Evolutionary conservation across 257 asterid genomes (phyloP), one percentile per base, ranked within the genome.

Genomic region (Fraxinus cuspidata): DNA sequence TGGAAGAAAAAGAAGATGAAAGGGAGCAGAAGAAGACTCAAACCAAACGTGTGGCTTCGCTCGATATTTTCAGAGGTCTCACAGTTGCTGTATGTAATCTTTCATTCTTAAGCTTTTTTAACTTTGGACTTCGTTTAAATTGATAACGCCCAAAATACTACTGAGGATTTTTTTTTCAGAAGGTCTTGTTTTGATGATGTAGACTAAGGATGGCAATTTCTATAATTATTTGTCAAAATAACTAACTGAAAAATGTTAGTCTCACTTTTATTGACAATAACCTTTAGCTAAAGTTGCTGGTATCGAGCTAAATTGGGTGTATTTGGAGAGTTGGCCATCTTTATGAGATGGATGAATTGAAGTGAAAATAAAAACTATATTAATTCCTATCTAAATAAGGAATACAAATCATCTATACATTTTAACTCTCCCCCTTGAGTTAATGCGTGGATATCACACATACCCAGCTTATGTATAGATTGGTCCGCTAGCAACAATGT

Each of bases 61-160:
- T 92, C 38, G 96, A 92, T 79, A 84, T 89, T 73, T 90, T 90
- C 81, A 86, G 96, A 87, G 97, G 96, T 81, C 91, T 92, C 74
- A 90, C 97, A 21, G 92, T 92, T 42, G 94, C 92, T 74, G 96
- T 92, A 77, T 38, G 23, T 25, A 47, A 65, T 53, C 2, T 29
- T 72, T 10, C 23, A 23, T 29, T 31, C 42, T 73, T 66, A 2
- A 40, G 38, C 68, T 42, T 23, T 28, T 19, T 70, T 60, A 25
- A 18, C 19, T 51, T 51, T 16, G 18, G 63, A 18, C 63, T 51
- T 51, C 25, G 63, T 15, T 51, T 16, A 19, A 51, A 19, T 19
- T 51, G 63, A 19, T 18, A 51, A 51, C 7, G 65, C 84, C 86
- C 91, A 51, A 51, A 15, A 42, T 42, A 3, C 51, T 69, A 35